phyloP scores from a whole-genome alignment of 1,284 basidiomycete genomes.

The Apiotrichum mycotoxinovorans region DNA sequence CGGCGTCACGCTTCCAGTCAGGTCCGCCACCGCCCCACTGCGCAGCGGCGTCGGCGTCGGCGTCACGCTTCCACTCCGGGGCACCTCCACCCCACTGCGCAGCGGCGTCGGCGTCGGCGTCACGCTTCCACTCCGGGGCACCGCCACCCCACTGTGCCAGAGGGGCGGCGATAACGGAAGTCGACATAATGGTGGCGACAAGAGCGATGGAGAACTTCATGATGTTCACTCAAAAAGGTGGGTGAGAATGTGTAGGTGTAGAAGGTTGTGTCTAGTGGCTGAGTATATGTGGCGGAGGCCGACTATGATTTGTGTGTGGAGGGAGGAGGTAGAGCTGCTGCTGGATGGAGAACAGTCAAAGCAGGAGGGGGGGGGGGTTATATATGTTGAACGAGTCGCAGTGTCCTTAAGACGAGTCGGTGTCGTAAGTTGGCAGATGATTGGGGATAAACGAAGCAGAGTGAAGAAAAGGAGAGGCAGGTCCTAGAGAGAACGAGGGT shows the following conservation, averaged over 20 bases:
- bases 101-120: constrained; percentile 19
- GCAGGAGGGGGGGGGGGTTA: no score
- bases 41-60: no score
- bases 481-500: no score
- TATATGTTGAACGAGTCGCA: no score
- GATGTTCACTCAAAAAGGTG: not conserved
- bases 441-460: no score
- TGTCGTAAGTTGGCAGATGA: no score
- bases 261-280: not conserved
- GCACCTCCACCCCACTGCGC: not conserved
- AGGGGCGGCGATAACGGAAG: constrained; percentile 29
- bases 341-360: no score
- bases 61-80: no score
- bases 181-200: constrained; percentile 18
- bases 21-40: not conserved
- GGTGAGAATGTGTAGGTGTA: not conserved
- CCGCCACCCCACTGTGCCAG: constrained; percentile 11
- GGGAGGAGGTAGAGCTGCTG: no score
- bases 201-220: constrained; percentile 32
- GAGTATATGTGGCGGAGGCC: not conserved
- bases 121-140: constrained; percentile 22
- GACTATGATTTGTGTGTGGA: no score
- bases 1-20: not conserved
- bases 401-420: no score
- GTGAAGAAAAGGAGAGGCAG: no score